Base-by-base conservation (phyloP, 2,329 filamentous ascomycete species). In the Aspergillus tubingensis region DNA sequence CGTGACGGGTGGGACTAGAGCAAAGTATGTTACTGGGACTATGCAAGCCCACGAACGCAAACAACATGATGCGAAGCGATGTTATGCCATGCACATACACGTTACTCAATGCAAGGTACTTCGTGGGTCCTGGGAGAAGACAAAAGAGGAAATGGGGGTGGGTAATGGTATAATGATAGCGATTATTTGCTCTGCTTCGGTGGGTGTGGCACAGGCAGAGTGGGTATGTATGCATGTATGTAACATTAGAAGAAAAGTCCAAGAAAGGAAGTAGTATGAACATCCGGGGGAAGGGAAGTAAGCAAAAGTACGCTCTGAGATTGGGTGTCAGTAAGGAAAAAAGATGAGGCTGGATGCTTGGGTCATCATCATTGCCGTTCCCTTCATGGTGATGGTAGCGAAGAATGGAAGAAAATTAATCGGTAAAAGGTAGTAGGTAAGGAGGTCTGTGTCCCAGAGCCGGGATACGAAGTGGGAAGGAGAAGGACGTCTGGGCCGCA, bases 321-420 rank as follows among this genome's bases (percentile, higher is more conserved):
- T 64, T 59, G 60, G 57, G 60, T 59, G 56, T 44, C 54, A 62
- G 11, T 36, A 36, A 36, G 32, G 43, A 23, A 54, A 39, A 62
- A 58, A 62, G 57, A 62, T 62, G 60, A 60, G 60, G 62, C 62
- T 63, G 51, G 32, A 48, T 43, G 47, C n/a, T 59, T 62, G 62
- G 59, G 59, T 49, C 48, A 52, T 59, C 27, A 60, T 55, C 47
- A 43, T 11, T 32, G 27, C 19, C 15, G 41, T 13, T 57, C 17
- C 17, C 17, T 27, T 55, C 17, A 30, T 19, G 32, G 13, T 30
- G 11, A 32, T 19, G 43, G 47, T 17, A 17, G 47, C 17, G 41
- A 30, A 30, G 25, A 50, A 25, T 23, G 44, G 21, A 30, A n/a
- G 25, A 7, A 13, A 21, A 44, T 44, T 43, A 44, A 44, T 44